phyloP scores from a whole-genome alignment of 768 basidiomycete genomes.

The Phlegmacium glaucopus region DNA sequence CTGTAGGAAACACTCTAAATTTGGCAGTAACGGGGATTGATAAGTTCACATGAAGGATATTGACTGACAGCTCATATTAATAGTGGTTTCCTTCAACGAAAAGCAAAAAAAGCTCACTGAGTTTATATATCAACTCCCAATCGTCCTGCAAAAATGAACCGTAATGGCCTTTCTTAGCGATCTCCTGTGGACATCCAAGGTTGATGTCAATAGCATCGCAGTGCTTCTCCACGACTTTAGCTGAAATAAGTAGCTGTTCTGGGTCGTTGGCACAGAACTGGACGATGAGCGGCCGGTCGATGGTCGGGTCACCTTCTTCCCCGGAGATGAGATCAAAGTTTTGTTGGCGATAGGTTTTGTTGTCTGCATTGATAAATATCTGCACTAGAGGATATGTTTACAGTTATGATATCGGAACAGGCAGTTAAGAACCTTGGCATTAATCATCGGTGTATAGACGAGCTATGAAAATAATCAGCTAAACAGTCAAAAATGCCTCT shows the following conservation, averaged over 20 bases:
- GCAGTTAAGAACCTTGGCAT: constrained; percentile 62
- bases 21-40: constrained; percentile 95
- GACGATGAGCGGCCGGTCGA: constrained; percentile 83
- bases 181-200: constrained; percentile 92
- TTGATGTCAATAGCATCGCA: constrained; percentile 97
- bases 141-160: constrained; percentile 93
- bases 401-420: neutral
- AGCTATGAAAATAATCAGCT: constrained; percentile 39
- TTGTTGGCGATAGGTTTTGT: constrained; percentile 48
- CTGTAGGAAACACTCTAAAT: constrained; percentile 84
- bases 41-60: constrained; percentile 79
- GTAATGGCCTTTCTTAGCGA: constrained; percentile 83
- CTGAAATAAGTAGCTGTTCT: constrained; percentile 71
- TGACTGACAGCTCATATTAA: constrained; percentile 49
- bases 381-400: constrained; percentile 19
- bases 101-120: constrained; percentile 49
- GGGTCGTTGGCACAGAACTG: constrained; percentile 96
- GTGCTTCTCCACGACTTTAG: constrained; percentile 67
- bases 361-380: constrained; percentile 59
- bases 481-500: neutral
- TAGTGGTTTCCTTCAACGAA: neutral
- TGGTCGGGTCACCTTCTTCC: constrained; percentile 76
- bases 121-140: constrained; percentile 81
- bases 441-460: constrained; percentile 98
- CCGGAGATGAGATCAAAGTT: constrained; percentile 64